These are phyloP conservation scores for Podospora pseudoanserina DNA, from an alignment of 495 filamentous ascomycete species.

Conservation along the genomic window DNA sequence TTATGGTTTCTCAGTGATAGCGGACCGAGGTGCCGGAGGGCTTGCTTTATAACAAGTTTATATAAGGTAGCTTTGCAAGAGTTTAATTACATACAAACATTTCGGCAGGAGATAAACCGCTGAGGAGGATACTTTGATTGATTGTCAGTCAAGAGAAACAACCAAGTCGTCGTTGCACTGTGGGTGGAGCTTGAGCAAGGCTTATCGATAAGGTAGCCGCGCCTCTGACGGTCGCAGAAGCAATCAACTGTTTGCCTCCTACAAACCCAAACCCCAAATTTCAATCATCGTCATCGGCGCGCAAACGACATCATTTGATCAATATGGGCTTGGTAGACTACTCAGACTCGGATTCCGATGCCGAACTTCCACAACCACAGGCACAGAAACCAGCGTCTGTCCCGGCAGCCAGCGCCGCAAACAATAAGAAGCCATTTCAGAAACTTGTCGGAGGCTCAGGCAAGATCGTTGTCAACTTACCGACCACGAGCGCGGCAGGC, in stretches of 20 bases:
- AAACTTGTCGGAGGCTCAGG: constrained; percentile 65
- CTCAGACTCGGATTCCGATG: constrained; percentile 75
- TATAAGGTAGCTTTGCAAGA: neutral
- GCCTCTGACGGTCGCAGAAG: neutral
- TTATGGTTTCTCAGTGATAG: neutral
- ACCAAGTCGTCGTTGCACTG: neutral
- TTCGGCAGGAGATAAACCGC: no score
- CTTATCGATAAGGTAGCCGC: constrained; percentile 1
- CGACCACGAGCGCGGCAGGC: constrained; percentile 36
- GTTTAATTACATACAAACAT: no score
- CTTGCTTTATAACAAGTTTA: no score
- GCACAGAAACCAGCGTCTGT: constrained; percentile 28
- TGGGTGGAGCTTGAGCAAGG: neutral
- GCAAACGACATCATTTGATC: constrained; percentile 1
- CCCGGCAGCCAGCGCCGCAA: constrained; percentile 30
- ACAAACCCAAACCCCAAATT: neutral
- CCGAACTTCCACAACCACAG: constrained; percentile 49
- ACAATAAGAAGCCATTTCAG: constrained; percentile 56
- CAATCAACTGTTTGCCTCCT: neutral
- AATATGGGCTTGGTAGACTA: constrained; percentile 76
- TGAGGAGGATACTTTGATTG: no score
- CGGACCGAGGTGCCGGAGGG: neutral
- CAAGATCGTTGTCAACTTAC: constrained; percentile 72
- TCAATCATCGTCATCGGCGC: neutral
- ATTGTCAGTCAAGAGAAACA: neutral